Conservation (phyloP, 345 rosid species). For the Schrenkiella parvula region DNA sequence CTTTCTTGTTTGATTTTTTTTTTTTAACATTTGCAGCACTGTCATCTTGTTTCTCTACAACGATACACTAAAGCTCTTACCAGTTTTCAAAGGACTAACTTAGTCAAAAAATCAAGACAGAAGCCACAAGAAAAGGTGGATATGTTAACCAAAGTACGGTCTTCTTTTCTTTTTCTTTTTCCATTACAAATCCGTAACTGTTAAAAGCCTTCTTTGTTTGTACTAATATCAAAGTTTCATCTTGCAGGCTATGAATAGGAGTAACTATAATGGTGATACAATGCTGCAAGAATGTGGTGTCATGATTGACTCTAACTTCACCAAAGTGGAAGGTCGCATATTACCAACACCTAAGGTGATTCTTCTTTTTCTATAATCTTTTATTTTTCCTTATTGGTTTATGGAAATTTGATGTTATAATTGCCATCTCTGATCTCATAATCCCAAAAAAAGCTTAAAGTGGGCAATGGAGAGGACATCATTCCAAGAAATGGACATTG, state of each 20-base stretch:
- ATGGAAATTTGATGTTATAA: background rate
- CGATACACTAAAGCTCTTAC: conserved; percentile 64
- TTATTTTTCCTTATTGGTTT: background rate
- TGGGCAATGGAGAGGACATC: conserved; percentile 69
- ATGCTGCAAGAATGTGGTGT: conserved; percentile 66
- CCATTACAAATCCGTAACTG: too few species aligned
- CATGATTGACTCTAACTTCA: conserved; percentile 43
- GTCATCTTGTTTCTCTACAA: conserved; percentile 69
- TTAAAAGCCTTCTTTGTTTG: too few species aligned
- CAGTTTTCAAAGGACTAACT: conserved; percentile 52
- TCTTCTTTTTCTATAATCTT: background rate
- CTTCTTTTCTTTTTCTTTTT: background rate
- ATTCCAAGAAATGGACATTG: conserved; percentile 64
- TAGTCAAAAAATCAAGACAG: conserved; percentile 73
- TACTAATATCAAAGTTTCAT: background rate
- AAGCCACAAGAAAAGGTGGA: conserved; percentile 70
- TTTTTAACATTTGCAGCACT: conserved; percentile 42
- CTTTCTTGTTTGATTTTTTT: background rate
- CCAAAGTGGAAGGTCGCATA: conserved; percentile 73
- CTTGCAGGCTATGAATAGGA: conserved; percentile 49
- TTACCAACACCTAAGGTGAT: conserved; percentile 68
- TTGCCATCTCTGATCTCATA: background rate
- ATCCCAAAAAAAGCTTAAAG: conserved; percentile 46
- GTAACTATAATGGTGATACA: conserved; percentile 64
- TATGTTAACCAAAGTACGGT: conserved; percentile 50